Evolutionary conservation across 108 stramenopile species (phyloP).

Genomic region (Fragilaria radians): DNA sequence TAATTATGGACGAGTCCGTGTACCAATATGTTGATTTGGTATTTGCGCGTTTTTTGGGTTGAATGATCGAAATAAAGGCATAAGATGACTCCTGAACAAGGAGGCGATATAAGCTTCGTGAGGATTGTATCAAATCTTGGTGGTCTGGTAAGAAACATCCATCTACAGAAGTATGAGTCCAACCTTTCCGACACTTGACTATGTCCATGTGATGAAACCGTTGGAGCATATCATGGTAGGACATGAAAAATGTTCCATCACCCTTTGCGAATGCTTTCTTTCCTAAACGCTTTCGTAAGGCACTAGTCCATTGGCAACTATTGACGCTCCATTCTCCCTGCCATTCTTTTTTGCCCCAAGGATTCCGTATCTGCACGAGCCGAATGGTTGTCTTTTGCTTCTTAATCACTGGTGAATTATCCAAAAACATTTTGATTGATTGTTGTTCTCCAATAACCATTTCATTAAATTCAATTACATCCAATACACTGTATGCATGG

Average conservation of each 20-base stretch:
- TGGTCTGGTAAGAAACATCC: constrained; percentile 1
- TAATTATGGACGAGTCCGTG: constrained; percentile 13
- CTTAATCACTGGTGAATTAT: constrained; percentile 4
- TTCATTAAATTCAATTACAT: constrained; percentile 73
- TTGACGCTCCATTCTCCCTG: constrained; percentile 32
- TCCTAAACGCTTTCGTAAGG: constrained; percentile 22
- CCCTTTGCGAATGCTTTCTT: constrained; percentile 16
- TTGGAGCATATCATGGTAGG: constrained; percentile 23
- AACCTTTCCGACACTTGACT: constrained; percentile 20
- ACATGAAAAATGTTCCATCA: constrained; percentile 33
- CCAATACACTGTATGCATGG: constrained; percentile 93
- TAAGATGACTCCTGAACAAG: constrained; percentile 7
- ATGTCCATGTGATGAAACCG: constrained; percentile 34
- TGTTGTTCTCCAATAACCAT: constrained; percentile 31
- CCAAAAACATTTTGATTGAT: constrained; percentile 49
- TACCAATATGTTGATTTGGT: constrained; percentile 21
- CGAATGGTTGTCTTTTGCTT: constrained; percentile 60
- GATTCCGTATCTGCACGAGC: constrained; percentile 76
- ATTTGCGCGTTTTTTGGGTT: constrained; percentile 30
- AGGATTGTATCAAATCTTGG: constrained; percentile 8
- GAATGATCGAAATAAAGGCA: constrained; percentile 22
- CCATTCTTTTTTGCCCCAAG: constrained; percentile 48
- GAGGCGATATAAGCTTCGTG: constrained; percentile 4
- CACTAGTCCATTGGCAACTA: constrained; percentile 25
- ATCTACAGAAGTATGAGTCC: constrained; percentile 14